Evolutionary conservation across 176 grass and related monocot species (phyloP), one percentile per base, ranked within the genome.

Genomic region (Eleusine indica): DNA sequence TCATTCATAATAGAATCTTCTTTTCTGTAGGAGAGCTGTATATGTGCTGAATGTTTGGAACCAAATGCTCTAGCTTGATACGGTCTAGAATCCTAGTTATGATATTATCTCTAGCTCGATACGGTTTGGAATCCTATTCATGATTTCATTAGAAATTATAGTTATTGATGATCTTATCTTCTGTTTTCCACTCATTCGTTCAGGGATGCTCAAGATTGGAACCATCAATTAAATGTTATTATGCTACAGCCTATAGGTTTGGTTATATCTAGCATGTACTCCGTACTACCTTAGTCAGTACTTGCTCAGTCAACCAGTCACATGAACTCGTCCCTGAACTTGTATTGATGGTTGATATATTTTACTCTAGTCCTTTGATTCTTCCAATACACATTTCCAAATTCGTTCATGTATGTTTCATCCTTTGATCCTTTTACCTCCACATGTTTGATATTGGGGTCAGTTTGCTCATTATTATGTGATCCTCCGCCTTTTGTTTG

Each of bases 81-180:
- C n/a, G 19, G 39, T 43, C 30, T 56, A 18, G 6, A 80, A 25
- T 25, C 12, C 30, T 40, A 35, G 29, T 66, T 6, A 3, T 79
- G n/a, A 37, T 86, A 41, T 73, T 6, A 58, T 58, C 54, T 8
- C 54, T 41, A 41, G 52, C 19, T 62, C 19, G 25, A 29, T 60
- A 15, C 58, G 22, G 28, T 66, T 11, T 61, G 11, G 14, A 71
- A 30, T 30, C n/a, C 21, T 30, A 69, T 16, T 21, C 7, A 4
- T 80, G 22, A 40, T 86, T 56, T 80, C 37, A 22, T 16, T 21
- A 80, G 10, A 46, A 74, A 67, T 42, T 76, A 7, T 58, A 15
- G 3, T 37, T 58, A 46, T 6, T 35, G 1, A 43, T 54, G 39
- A 71, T n/a, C 51, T 3, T 30, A 69, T 61, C 30, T 48, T 87